Evolutionary conservation across 805 yeast species (phyloP), one percentile per base, ranked within the genome.

Genomic region (Starmerella floricola): DNA sequence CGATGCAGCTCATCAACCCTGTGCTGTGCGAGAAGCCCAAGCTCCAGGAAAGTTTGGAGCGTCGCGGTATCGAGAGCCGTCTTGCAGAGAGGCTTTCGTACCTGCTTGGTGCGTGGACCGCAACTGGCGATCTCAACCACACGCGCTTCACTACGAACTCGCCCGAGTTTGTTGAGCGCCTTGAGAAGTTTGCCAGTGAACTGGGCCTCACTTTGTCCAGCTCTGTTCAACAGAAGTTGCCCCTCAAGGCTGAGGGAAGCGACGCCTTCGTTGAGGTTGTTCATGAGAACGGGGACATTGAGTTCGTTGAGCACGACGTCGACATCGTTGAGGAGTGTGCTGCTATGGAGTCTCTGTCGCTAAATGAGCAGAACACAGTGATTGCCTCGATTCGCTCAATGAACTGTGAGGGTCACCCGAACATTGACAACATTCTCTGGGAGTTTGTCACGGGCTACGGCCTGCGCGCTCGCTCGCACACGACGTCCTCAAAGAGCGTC

Each of bases 51-150:
- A 47, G 40, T 27, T 43, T 68, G n/a, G 58, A 48, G 31, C 38
- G 37, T 60, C 31, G 26, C 23, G 43, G 38, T 27, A 4, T 16
- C 10, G 19, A 36, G 20, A n/a, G 24, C 26, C 48, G 59, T 6
- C 45, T 57, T n/a, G 31, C 28, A 23, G 48, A 59, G 6, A 46
- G 58, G 33, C 48, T 62, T 50, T 66, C 69, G 39, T 67, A 66
- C 57, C 48, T 66, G 34, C 44, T 65, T 21, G 73, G 73, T 47
- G 45, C 58, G 10, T 67, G 68, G 70, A 52, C 59, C 42, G 72
- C 16, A 3, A 13, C 29, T n/a, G 42, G 42, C 13, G 32, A 32
- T n/a, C 12, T 31, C 19, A 18, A 12, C 19, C 19, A 21, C 17
- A 16, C 36, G 13, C n/a, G n/a, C 15, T 8, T 38, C 31, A 11